These are phyloP conservation scores for Stenocarpella maydis DNA, from an alignment of 2,329 filamentous ascomycete species.

Conservation along the genomic window DNA sequence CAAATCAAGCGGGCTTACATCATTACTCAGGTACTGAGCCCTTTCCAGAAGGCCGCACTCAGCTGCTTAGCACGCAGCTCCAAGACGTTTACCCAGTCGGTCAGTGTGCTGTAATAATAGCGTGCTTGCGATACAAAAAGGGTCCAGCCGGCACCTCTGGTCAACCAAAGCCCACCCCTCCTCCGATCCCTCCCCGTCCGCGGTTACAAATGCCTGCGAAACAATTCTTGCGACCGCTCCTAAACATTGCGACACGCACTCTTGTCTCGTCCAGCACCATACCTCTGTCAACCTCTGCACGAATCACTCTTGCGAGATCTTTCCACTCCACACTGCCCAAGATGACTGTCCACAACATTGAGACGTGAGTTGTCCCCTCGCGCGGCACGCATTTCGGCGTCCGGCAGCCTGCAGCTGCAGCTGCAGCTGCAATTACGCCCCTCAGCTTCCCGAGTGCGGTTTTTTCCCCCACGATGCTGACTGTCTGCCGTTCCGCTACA, in stretches of 20 bases:
- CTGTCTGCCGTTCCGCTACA: constrained; percentile 28
- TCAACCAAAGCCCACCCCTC: neutral
- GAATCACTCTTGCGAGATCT: constrained; percentile 41
- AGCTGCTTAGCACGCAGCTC: constrained; percentile 10
- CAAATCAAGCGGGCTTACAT: constrained; percentile 35
- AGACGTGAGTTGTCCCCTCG: constrained; percentile 44
- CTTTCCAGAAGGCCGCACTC: constrained; percentile 21
- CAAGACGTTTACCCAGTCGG: too few species aligned
- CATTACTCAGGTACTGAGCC: too few species aligned
- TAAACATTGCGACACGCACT: constrained; percentile 34
- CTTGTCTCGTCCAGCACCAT: constrained; percentile 6
- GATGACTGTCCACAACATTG: constrained; percentile 53
- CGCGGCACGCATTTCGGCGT: neutral
- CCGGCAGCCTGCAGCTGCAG: neutral
- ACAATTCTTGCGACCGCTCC: constrained; percentile 31
- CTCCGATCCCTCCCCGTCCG: neutral
- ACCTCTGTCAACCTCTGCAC: constrained; percentile 33
- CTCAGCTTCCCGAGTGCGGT: neutral
- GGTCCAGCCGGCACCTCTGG: constrained; percentile 20
- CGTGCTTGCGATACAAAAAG: constrained; percentile 19
- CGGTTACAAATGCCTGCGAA: constrained; percentile 33
- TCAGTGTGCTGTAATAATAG: too few species aligned
- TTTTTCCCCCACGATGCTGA: constrained; percentile 11
- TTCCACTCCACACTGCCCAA: constrained; percentile 52
- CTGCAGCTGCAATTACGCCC: constrained; percentile 10